Percentiles rank a stretch among this genome's conserved stretches.
These are phyloP conservation scores for Pseudocercospora pini-densiflorae DNA, from an alignment of 2,329 filamentous ascomycete genomes.

Conservation along the genomic window DNA sequence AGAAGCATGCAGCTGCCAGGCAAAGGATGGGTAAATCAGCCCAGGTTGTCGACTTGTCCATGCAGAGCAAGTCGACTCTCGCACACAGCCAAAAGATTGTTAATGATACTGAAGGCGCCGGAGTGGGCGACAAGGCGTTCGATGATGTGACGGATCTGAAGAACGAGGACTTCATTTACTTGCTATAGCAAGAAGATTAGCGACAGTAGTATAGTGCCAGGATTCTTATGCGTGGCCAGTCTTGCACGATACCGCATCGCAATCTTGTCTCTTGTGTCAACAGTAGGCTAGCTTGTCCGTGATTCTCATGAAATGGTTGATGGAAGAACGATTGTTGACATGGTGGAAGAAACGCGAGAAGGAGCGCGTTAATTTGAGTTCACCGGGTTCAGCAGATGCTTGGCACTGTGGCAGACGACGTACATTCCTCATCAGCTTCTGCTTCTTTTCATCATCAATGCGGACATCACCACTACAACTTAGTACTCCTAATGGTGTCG, in stretches of 20 bases:
- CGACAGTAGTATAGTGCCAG: slow-evolving; percentile 1
- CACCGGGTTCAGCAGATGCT: no score
- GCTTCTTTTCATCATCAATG: no score
- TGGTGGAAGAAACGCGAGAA: no score
- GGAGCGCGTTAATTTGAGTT: no score
- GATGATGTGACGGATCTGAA: slow-evolving; percentile 64
- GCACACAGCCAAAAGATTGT: slow-evolving; percentile 40
- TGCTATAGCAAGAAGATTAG: slow-evolving; percentile 46
- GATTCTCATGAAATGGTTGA: neutral
- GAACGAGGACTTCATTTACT: slow-evolving; percentile 68
- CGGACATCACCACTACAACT: no score
- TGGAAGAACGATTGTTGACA: no score
- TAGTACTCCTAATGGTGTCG: no score
- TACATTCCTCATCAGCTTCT: no score
- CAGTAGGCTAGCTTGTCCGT: no score
- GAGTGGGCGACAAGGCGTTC: slow-evolving; percentile 55
- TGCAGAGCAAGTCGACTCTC: slow-evolving; percentile 56
- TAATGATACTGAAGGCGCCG: slow-evolving; percentile 38
- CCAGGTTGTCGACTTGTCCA: slow-evolving; percentile 62
- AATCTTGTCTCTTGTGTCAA: no score
- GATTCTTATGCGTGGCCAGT: neutral
- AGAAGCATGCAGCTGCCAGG: slow-evolving; percentile 58
- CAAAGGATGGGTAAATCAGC: slow-evolving; percentile 64
- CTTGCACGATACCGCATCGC: no score
- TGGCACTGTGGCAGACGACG: no score